Base-by-base conservation (phyloP, 495 filamentous ascomycete species). In the Xylaria flabelliformis region DNA sequence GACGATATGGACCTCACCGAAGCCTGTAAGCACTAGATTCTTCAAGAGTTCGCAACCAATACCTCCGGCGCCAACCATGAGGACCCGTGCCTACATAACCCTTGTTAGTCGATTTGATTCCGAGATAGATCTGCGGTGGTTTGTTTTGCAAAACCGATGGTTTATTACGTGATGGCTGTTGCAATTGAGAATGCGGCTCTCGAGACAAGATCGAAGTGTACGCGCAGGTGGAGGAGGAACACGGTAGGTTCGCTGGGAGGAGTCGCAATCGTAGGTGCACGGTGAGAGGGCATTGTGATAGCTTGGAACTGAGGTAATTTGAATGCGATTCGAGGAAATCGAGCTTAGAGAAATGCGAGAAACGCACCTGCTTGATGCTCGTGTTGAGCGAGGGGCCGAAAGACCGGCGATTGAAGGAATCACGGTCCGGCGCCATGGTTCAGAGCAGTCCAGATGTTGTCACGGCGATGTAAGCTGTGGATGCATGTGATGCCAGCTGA, bases 21-120 rank as follows among this genome's bases (percentile, higher is more conserved):
- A 98, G 74, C 97, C 97, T 64, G 91, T 92, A 32, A 97, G 89
- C 66, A 95, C 93, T 69, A 99, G 91, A 82, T 98, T 97, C 86
- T 99, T 99, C 69, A 99, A 87, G 6, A 99, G 89, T 81, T 99
- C 96, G 82, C 96, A 99, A 70, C 96, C 96, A 78, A 99, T 98
- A 53, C 96, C 96, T 71, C 96, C 96, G 56, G 96, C 96, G 72
- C 96, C 96, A 58, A 99, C 95, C 85, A 99, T 93, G 29, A 99
- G 85, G 41, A 98, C 92, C 56, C 91, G 92, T 64, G 95, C 89
- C 95, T 97, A 84, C 73, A 74, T 70, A 48, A 72, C 42, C 41
- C 44, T 64, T 7, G 78, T 83, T 74, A 85, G 81, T 76, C 24
- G 39, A 5, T 51, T 36, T 29, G 4, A 32, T 32, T 24, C 6